Base-by-base conservation (phyloP, 345 rosid species). In the Litchi chinensis region DNA sequence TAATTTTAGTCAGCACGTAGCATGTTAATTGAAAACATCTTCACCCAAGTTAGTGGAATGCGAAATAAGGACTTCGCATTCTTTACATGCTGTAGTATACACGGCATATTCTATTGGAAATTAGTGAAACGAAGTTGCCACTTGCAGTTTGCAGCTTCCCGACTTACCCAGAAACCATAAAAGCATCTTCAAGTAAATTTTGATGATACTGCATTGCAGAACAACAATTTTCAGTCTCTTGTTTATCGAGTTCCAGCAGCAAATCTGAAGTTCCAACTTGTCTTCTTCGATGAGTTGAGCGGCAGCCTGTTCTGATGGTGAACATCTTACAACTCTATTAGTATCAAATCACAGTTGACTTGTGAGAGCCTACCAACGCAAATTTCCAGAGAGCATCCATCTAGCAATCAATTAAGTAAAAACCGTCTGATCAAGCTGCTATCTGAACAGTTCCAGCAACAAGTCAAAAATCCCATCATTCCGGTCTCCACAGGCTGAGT, bases 401-500 rank as follows among this genome's bases (percentile, higher is more conserved):
- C 64, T 37, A 5, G 32, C 62, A 24, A 18, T 40, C 48, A 21
- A 69, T 77, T 79, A 87, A 62, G 81, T 28, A 32, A 82, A 12
- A 84, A 76, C 62, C 70, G 50, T 72, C 79, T 67, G 73, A 85
- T 28, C 74, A 82, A 80, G 76, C 77, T 22, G 54, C 79, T 79
- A 63, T 76, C 82, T 46, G 88, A 81, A 73, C 90, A 84, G 73
- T 86, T 86, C 78, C 75, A 78, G 80, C 84, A 84, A 82, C 89
- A 81, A 37, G 86, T 80, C 19, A 90, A 57, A 69, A 86, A 84
- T 66, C 87, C 89, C n/a, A 78, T 5, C n/a, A 88, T 39, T 59
- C 95, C 93, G 19, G 83, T 79, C 15, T 83, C 84, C 37, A 89
- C 82, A 15, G 97, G 95, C 70, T 87, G 90, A 73, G 95, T 87